These are phyloP conservation scores for Umbilicaria muhlenbergii DNA, from an alignment of 495 filamentous ascomycete species.

Conservation along the genomic window DNA sequence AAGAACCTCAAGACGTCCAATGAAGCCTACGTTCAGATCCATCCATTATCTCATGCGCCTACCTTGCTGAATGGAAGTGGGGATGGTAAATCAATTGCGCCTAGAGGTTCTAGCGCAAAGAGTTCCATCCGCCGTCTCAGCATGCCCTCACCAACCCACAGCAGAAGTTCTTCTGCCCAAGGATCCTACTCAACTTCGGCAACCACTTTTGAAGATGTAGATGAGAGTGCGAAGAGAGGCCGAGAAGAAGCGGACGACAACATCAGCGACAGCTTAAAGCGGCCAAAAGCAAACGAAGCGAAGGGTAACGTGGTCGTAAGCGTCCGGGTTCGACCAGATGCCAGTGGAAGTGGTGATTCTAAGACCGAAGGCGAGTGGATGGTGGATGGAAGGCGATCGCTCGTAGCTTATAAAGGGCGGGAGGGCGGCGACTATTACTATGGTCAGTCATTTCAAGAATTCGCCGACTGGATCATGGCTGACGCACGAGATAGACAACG, in stretches of 20 bases:
- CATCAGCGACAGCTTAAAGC: constrained; percentile 18
- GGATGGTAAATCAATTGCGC: constrained; percentile 50
- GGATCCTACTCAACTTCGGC: constrained; percentile 82
- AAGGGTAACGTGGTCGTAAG: constrained; percentile 97
- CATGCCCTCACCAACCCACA: constrained; percentile 66
- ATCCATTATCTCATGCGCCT: constrained; percentile 39
- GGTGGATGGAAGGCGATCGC: constrained; percentile 67
- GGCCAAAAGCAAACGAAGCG: constrained; percentile 36
- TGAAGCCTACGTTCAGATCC: constrained; percentile 22
- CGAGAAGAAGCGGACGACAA: constrained; percentile 25
- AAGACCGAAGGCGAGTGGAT: constrained; percentile 75
- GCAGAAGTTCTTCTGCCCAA: constrained; percentile 76
- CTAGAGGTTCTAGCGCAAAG: constrained; percentile 36
- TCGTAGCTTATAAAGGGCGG: constrained; percentile 70
- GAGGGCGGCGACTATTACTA: constrained; percentile 90
- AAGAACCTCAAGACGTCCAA: constrained; percentile 9
- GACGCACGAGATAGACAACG: constrained; percentile 55
- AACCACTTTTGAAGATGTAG: constrained; percentile 67
- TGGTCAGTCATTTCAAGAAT: constrained; percentile 36
- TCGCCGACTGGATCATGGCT: not conserved
- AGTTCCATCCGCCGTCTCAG: constrained; percentile 57
- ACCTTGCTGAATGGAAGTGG: constrained; percentile 67
- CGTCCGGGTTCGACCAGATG: constrained; percentile 81
- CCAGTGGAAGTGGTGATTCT: constrained; percentile 38
- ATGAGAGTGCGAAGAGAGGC: constrained; percentile 30